Percentiles rank a stretch among this genome's conserved stretches.
Evolutionary conservation across 1,139 yeast species (phyloP).

Genomic region (Kluyveromyces sp.): DNA sequence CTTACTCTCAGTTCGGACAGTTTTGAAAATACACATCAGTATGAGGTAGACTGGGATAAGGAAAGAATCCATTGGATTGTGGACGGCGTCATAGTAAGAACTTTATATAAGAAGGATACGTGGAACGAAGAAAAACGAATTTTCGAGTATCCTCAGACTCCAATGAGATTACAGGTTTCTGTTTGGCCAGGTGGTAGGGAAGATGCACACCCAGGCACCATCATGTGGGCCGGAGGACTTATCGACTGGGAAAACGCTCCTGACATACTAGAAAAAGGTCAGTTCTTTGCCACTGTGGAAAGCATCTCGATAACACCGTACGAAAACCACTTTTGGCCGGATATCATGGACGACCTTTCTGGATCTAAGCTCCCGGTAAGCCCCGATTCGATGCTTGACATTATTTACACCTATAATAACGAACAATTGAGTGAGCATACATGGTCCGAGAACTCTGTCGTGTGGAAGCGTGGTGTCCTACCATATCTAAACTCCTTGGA

Average conservation of each 20-base stretch:
- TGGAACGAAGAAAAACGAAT: constrained; percentile 31
- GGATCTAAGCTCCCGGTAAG: not conserved
- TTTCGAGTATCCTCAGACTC: constrained; percentile 79
- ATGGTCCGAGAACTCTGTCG: constrained; percentile 3
- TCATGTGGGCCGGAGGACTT: constrained; percentile 90
- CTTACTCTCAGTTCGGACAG: constrained; percentile 41
- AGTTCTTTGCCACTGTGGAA: constrained; percentile 23
- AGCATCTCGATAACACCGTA: constrained; percentile 21
- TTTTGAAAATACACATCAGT: constrained; percentile 63
- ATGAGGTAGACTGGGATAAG: constrained; percentile 76
- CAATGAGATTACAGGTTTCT: constrained; percentile 76
- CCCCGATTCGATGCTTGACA: not conserved
- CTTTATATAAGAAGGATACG: constrained; percentile 60
- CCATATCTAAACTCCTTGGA: constrained; percentile 1
- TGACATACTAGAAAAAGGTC: constrained; percentile 28
- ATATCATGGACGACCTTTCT: constrained; percentile 9
- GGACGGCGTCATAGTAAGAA: constrained; percentile 64
- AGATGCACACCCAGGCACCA: constrained; percentile 63
- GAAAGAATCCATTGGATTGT: constrained; percentile 66
- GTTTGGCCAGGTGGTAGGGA: constrained; percentile 90
- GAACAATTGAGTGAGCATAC: not conserved
- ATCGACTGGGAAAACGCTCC: constrained; percentile 57
- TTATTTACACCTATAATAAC: constrained; percentile 2
- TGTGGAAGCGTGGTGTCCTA: constrained; percentile 4
- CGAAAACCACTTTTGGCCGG: constrained; percentile 16